Base-by-base conservation (phyloP, 2,329 filamentous ascomycete genomes). In the Verticillium zaregamsianum region DNA sequence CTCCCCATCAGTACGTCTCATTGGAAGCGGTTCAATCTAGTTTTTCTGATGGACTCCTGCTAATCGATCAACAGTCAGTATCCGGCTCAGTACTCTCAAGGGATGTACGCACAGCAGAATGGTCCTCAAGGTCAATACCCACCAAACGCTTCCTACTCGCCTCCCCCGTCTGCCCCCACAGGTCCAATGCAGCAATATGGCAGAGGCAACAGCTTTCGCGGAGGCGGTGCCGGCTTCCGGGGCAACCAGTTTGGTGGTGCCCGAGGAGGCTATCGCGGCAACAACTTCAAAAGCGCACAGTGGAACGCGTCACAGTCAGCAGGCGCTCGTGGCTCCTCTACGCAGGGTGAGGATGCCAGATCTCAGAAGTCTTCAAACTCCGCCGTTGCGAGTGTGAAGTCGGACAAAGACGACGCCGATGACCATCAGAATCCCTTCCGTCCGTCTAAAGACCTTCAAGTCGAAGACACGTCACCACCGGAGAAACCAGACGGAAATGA, bases 261-360 rank as follows among this genome's bases (percentile, higher is more conserved):
- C 33, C 79, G 85, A 57, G 81, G 81, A 49, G 77, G 77, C 31
- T 80, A 83, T 62, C 82, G 89, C 59, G 86, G 87, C 39, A 80
- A 65, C 78, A 88, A 76, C 84, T 89, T 79, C 82, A 88, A 75
- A 86, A 90, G 75, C 73, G 66, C 87, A 2, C 90, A 92, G 55
- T 93, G 91, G 90, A 90, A 85, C 61, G 82, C 86, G 54, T 80
- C 80, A 37, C 55, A 64, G 12, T 35, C 32, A 57, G 79, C 82
- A 20, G 80, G 81, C 60, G 80, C 81, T 68, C 84, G 73, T 52
- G 66, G 63, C 39, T 67, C 67, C 23, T 58, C 65, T 23, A 67
- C 64, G 12, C 70, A 71, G 56, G 68, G 71, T 39, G 70, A 71
- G 40, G 73, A 76, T 25, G 40, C 57, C n/a, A 72, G 71, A 55